These are phyloP conservation scores for Coemansia brasiliensis DNA, from an alignment of 192 early-diverging fungal species.

Conservation along the genomic window DNA sequence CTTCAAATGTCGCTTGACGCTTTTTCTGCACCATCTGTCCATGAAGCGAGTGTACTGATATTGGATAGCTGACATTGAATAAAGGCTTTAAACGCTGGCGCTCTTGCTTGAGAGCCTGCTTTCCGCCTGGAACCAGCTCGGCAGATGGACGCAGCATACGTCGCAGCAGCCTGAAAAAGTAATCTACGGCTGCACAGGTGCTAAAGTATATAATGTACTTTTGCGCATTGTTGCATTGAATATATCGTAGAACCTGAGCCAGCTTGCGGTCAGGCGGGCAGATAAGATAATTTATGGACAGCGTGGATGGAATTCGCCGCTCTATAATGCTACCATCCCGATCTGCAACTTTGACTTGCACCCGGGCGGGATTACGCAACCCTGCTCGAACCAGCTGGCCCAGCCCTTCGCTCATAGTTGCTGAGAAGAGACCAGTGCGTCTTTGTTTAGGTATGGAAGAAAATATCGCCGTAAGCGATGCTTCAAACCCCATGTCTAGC, in stretches of 20 bases:
- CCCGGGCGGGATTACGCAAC: slow-evolving; percentile 85
- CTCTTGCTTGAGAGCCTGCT: slow-evolving; percentile 26
- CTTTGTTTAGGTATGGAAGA: slow-evolving; percentile 86
- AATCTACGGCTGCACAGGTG: slow-evolving; percentile 96
- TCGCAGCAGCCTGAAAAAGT: slow-evolving; percentile 72
- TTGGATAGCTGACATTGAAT: slow-evolving; percentile 12
- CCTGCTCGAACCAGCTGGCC: slow-evolving; percentile 81
- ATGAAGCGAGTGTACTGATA: slow-evolving; percentile 71
- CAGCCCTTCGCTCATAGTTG: slow-evolving; percentile 93
- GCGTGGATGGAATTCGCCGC: slow-evolving; percentile 41
- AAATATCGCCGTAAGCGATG: slow-evolving; percentile 77
- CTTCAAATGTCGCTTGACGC: slow-evolving; percentile 75
- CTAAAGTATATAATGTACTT: slow-evolving; percentile 94
- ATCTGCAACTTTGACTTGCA: slow-evolving; percentile 87
- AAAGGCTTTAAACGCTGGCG: slow-evolving; percentile 13
- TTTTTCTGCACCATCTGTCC: slow-evolving; percentile 92
- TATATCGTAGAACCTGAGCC: slow-evolving; percentile 66
- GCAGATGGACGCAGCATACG: slow-evolving; percentile 31
- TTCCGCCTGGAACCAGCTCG: slow-evolving; percentile 38
- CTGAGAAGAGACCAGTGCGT: slow-evolving; percentile 93
- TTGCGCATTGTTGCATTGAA: slow-evolving; percentile 59
- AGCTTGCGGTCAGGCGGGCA: slow-evolving; percentile 82
- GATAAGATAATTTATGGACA: slow-evolving; percentile 73
- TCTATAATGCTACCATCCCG: slow-evolving; percentile 53
- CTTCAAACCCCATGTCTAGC: slow-evolving; percentile 92